A percentile compares a stretch with the other conserved stretches of the same genome.
phyloP scores from a whole-genome alignment of 768 basidiomycete species.

The Holtermannia corniformis region DNA sequence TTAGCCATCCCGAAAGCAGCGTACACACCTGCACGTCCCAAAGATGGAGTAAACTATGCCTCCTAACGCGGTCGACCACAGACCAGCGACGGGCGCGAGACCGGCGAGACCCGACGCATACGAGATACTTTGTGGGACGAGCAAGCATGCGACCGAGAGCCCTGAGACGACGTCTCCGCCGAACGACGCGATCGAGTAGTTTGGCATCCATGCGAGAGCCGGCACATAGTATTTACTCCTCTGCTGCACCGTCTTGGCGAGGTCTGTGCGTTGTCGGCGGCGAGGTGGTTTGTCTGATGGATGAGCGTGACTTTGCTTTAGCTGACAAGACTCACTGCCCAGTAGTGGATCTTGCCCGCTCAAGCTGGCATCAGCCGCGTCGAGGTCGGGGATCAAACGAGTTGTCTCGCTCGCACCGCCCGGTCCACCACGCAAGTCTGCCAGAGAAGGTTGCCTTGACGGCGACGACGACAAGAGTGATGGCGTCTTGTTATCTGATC shows the following conservation, averaged over 20 bases:
- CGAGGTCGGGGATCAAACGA: not conserved
- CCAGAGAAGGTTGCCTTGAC: not conserved
- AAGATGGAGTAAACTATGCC: conserved; percentile 83
- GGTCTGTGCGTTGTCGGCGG: not conserved
- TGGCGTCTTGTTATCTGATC: too few relatives aligned
- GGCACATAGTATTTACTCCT: conserved; percentile 40
- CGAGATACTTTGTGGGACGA: conserved; percentile 52
- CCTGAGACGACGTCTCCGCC: conserved; percentile 73
- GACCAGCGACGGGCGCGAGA: conserved; percentile 70
- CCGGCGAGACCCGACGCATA: conserved; percentile 83
- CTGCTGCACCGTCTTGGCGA: conserved; percentile 30
- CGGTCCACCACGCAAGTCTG: not conserved
- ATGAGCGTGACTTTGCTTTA: not conserved
- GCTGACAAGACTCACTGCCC: not conserved
- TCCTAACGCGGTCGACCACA: conserved; percentile 79
- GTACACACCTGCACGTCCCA: conserved; percentile 56
- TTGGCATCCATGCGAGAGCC: conserved; percentile 15
- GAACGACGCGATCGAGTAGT: conserved; percentile 42
- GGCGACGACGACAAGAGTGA: not conserved
- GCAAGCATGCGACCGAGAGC: conserved; percentile 49
- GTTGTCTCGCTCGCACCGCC: not conserved
- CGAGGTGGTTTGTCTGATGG: not conserved
- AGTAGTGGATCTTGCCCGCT: not conserved
- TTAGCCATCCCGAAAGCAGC: conserved; percentile 47
- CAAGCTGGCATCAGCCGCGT: not conserved